Evolutionary conservation across 306 rosid species (phyloP).

Genomic region (Rosa rugosa): DNA sequence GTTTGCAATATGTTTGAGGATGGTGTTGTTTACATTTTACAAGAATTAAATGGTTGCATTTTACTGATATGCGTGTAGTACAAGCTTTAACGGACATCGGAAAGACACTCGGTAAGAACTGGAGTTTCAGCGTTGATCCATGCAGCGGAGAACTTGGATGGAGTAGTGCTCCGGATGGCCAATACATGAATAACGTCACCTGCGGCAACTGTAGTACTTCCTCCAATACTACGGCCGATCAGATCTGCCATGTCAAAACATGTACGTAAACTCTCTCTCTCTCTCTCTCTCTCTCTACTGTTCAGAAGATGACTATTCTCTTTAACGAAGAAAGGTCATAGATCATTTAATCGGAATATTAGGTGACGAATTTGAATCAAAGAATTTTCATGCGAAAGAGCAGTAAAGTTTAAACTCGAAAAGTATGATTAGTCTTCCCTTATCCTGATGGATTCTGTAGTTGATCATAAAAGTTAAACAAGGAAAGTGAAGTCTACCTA

Average conservation of each 20-base stretch:
- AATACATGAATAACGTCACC: not conserved
- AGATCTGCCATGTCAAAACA: not conserved
- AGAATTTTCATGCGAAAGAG: not conserved
- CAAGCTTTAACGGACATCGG: not conserved
- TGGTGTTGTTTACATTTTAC: not conserved
- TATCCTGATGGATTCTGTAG: not conserved
- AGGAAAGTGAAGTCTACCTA: not conserved
- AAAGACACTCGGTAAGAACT: not conserved
- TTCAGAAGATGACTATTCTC: not conserved
- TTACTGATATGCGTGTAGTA: not conserved
- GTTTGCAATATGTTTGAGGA: not conserved
- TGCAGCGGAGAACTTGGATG: conserved; percentile 1
- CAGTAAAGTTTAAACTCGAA: not conserved
- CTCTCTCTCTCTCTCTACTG: not conserved
- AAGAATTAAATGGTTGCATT: not conserved
- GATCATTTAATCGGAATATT: not conserved
- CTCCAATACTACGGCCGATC: not conserved
- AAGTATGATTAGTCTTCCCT: no score
- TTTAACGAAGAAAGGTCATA: not conserved
- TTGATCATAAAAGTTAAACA: not conserved
- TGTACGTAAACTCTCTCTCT: not conserved
- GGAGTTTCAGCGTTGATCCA: not conserved
- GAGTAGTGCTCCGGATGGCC: not conserved
- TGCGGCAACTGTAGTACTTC: not conserved
- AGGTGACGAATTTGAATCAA: not conserved